These are phyloP conservation scores for Neurospora sp. DNA, from an alignment of 495 filamentous ascomycete species.

Conservation along the genomic window DNA sequence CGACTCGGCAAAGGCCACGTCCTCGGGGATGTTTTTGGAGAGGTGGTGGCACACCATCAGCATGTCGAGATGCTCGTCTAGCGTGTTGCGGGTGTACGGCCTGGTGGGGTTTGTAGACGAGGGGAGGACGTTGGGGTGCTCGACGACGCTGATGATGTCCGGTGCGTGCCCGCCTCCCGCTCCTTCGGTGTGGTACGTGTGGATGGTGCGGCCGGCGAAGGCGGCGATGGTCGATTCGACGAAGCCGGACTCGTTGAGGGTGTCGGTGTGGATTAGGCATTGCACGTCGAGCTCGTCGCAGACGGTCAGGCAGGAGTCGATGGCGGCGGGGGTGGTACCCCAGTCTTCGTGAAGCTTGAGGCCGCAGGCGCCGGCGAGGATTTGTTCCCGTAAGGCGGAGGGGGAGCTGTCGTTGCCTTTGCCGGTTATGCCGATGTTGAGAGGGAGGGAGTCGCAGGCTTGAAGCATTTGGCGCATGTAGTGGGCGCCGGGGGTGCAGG, in stretches of 20 bases:
- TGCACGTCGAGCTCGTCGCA: slow-evolving; percentile 91
- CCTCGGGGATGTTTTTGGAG: slow-evolving; percentile 84
- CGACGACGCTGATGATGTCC: slow-evolving; percentile 92
- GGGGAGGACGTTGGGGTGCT: slow-evolving; percentile 85
- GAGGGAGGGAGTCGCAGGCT: slow-evolving; percentile 72
- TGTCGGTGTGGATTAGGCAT: slow-evolving; percentile 95
- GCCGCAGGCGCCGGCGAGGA: slow-evolving; percentile 74
- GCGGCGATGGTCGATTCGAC: slow-evolving; percentile 86
- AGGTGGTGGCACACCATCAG: slow-evolving; percentile 98
- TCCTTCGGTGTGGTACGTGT: slow-evolving; percentile 98
- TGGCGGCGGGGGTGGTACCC: slow-evolving; percentile 87
- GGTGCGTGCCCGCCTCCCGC: slow-evolving; percentile 94
- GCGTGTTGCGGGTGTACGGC: slow-evolving; percentile 84
- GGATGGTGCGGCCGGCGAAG: slow-evolving; percentile 84
- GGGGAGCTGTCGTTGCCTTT: slow-evolving; percentile 88
- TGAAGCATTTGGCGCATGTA: slow-evolving; percentile 92
- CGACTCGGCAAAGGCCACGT: slow-evolving; percentile 91
- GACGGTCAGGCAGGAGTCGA: slow-evolving; percentile 78
- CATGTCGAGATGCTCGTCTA: slow-evolving; percentile 98
- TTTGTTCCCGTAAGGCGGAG: slow-evolving; percentile 67
- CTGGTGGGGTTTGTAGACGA: slow-evolving; percentile 90
- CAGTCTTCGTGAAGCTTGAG: slow-evolving; percentile 98
- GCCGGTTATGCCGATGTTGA: slow-evolving; percentile 90
- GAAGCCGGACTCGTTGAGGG: slow-evolving; percentile 93
- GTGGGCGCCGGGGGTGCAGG: slow-evolving; percentile 78